Conservation (phyloP, 1,284 basidiomycete species). For the Fomitiporia mediterranea region DNA sequence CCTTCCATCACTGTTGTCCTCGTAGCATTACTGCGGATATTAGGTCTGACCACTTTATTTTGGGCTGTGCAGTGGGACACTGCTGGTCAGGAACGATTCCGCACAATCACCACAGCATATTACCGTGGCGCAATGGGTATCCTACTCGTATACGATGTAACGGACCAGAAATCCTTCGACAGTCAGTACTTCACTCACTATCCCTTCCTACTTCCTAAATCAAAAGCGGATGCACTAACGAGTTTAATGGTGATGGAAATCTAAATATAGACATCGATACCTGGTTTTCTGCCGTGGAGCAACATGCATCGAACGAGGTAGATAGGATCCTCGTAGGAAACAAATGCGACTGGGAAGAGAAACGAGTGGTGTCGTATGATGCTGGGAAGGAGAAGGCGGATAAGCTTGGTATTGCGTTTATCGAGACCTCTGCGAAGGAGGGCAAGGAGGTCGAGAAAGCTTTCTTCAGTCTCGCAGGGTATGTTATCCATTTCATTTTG, state of each 20-base stretch:
- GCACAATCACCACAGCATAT: slow-evolving; percentile 99
- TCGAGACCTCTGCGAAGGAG: slow-evolving; percentile 97
- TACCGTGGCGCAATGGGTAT: slow-evolving; percentile 99
- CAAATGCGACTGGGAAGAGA: slow-evolving; percentile 99
- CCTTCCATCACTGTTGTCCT: slow-evolving; percentile 13
- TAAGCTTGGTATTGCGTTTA: slow-evolving; percentile 91
- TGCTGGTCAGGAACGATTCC: slow-evolving; percentile 98
- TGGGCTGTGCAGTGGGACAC: slow-evolving; percentile 85
- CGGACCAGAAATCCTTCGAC: slow-evolving; percentile 96
- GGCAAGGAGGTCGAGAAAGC: slow-evolving; percentile 99
- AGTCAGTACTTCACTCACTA: slow-evolving; percentile 52
- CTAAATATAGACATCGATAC: slow-evolving; percentile 83
- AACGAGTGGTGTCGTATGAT: slow-evolving; percentile 86
- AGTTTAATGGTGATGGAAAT: background rate
- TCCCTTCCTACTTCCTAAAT: slow-evolving; percentile 10
- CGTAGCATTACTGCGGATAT: background rate
- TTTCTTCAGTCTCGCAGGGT: slow-evolving; percentile 97
- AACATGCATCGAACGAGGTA: slow-evolving; percentile 97
- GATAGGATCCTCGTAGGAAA: slow-evolving; percentile 99
- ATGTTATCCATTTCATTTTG: slow-evolving; percentile 27
- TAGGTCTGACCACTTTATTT: slow-evolving; percentile 1
- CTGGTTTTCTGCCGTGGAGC: slow-evolving; percentile 98
- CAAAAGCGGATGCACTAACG: background rate
- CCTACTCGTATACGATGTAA: slow-evolving; percentile 97
- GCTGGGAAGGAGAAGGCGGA: slow-evolving; percentile 79